Evolutionary conservation across 352 stramenopile genomes (phyloP).

Genomic region (Phytopythium delawarense): DNA sequence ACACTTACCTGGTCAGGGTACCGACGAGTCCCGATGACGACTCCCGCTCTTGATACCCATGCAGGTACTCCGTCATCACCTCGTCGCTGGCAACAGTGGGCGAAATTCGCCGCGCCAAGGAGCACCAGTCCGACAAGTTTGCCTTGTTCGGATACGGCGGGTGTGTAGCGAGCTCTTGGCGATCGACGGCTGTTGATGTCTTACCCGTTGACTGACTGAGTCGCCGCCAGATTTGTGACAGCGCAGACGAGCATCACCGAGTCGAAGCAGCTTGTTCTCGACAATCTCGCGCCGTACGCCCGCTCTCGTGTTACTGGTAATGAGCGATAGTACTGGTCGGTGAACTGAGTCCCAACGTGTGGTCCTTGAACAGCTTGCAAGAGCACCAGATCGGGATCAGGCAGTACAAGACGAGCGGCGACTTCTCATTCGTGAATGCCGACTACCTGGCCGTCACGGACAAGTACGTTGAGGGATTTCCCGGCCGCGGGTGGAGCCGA

Average conservation of each 20-base stretch:
- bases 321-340: neutral
- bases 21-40: constrained; percentile 1
- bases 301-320: neutral
- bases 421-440: constrained; percentile 51
- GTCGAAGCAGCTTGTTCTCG: constrained; percentile 2
- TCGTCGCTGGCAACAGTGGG: constrained; percentile 40
- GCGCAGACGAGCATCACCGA: constrained; percentile 5
- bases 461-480: constrained; percentile 36
- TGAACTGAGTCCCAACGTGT: neutral
- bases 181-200: no score
- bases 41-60: neutral
- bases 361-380: constrained; percentile 16
- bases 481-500: neutral
- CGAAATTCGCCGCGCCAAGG: constrained; percentile 53
- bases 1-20: neutral
- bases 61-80: constrained; percentile 45
- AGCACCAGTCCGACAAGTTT: constrained; percentile 41
- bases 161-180: constrained; percentile 20
- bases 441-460: constrained; percentile 63
- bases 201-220: neutral
- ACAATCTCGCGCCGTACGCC: neutral
- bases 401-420: constrained; percentile 71
- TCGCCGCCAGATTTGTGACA: constrained; percentile 12
- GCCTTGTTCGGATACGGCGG: constrained; percentile 62
- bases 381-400: constrained; percentile 15